These are phyloP conservation scores for Harringtonia aguacate DNA, from an alignment of 2,329 filamentous ascomycete species.

Conservation along the genomic window DNA sequence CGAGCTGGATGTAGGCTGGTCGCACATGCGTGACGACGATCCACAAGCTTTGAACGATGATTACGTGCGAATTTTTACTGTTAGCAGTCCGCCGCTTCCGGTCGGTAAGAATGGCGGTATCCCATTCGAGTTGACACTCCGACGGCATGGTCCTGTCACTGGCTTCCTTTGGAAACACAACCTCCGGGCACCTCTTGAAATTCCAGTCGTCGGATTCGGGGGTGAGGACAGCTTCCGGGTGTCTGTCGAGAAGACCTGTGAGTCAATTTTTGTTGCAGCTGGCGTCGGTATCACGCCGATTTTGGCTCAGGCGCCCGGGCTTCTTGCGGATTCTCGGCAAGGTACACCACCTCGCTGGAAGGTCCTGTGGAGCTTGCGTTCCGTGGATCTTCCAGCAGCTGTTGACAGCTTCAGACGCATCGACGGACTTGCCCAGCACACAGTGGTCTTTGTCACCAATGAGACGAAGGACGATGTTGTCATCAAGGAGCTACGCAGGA, in stretches of 20 bases:
- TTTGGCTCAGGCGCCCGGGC: constrained; percentile 50
- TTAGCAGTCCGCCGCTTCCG: constrained; percentile 49
- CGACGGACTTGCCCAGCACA: constrained; percentile 36
- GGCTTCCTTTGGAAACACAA: constrained; percentile 50
- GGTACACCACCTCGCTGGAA: not conserved
- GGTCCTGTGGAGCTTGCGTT: constrained; percentile 58
- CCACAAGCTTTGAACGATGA: constrained; percentile 76
- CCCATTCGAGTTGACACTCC: constrained; percentile 60
- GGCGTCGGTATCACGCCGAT: constrained; percentile 79
- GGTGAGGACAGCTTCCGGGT: constrained; percentile 41
- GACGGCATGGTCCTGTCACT: constrained; percentile 61
- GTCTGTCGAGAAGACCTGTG: constrained; percentile 23
- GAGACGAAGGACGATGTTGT: constrained; percentile 13
- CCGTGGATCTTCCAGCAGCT: constrained; percentile 52
- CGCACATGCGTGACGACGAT: constrained; percentile 75
- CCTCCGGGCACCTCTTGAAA: constrained; percentile 37
- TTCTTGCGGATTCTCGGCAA: constrained; percentile 22
- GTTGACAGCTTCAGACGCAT: constrained; percentile 44
- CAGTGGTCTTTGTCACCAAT: constrained; percentile 55
- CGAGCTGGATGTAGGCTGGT: constrained; percentile 63
- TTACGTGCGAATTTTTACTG: constrained; percentile 72
- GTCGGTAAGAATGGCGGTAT: constrained; percentile 8
- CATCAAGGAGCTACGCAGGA: constrained; percentile 20
- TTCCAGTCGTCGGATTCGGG: constrained; percentile 63
- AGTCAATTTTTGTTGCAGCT: constrained; percentile 56